A percentile compares a stretch with the other conserved stretches of the same genome.
Conservation (phyloP, 1,284 basidiomycete species). For the Exsudoporus floridanus region DNA sequence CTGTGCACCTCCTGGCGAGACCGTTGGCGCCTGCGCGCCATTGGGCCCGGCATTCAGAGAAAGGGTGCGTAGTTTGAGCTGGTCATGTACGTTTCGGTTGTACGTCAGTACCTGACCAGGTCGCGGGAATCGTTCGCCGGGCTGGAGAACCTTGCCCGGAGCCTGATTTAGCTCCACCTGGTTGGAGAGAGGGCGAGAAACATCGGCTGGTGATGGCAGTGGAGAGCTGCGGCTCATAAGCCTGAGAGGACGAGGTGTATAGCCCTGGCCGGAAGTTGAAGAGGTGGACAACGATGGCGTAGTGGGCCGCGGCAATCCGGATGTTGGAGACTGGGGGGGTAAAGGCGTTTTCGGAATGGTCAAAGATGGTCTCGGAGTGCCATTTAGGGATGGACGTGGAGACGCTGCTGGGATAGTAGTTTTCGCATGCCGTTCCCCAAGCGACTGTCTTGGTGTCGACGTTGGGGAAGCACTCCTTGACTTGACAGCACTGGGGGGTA, state of each 20-base stretch:
- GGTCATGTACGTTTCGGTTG: slow-evolving; percentile 43
- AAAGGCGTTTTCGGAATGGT: slow-evolving; percentile 27
- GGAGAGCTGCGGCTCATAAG: slow-evolving; percentile 24
- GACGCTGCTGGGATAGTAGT: slow-evolving; percentile 7
- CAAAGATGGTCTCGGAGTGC: slow-evolving; percentile 28
- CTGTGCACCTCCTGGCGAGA: slow-evolving; percentile 22
- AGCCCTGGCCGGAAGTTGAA: slow-evolving; percentile 10
- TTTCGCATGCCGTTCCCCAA: slow-evolving; percentile 14
- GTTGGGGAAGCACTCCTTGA: slow-evolving; percentile 10
- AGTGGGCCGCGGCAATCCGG: slow-evolving; percentile 20
- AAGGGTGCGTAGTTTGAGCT: slow-evolving; percentile 30
- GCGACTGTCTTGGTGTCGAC: slow-evolving; percentile 14
- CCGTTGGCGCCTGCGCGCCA: background rate
- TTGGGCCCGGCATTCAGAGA: slow-evolving; percentile 17
- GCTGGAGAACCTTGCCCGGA: slow-evolving; percentile 24
- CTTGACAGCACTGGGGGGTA: slow-evolving; percentile 5
- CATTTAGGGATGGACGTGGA: slow-evolving; percentile 22
- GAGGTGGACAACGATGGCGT: slow-evolving; percentile 19
- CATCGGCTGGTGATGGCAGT: slow-evolving; percentile 13
- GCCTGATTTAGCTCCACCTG: slow-evolving; percentile 17
- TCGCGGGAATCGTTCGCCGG: slow-evolving; percentile 34
- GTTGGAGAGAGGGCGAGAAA: background rate
- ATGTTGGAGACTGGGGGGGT: slow-evolving; percentile 12
- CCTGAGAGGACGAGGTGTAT: slow-evolving; percentile 23
- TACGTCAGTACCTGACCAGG: slow-evolving; percentile 36